Evolutionary conservation across 129 eudicot genomes (phyloP).

Genomic region (Lactuca saligna): DNA sequence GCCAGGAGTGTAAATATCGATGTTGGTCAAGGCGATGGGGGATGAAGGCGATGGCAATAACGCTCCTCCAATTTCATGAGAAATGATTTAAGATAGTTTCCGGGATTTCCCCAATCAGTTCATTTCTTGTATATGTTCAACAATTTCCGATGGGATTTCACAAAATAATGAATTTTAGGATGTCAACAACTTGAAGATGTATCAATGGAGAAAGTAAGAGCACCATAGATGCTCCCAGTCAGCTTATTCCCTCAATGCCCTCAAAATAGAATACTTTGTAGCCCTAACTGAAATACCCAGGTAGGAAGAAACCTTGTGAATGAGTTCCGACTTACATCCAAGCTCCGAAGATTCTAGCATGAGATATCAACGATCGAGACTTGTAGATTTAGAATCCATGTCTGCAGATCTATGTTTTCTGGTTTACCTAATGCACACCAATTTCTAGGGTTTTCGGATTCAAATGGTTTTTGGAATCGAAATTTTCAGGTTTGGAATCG

Average conservation of each 20-base stretch:
- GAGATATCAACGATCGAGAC: no score
- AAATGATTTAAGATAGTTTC: constrained; percentile 57
- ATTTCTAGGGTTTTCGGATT: no score
- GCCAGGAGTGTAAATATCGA: no score
- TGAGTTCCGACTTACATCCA: constrained; percentile 68
- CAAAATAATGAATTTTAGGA: constrained; percentile 63
- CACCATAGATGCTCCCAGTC: constrained; percentile 48
- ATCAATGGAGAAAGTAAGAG: constrained; percentile 45
- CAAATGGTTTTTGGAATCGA: no score
- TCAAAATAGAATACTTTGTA: constrained; percentile 53
- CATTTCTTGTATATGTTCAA: constrained; percentile 57
- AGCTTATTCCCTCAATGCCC: constrained; percentile 59
- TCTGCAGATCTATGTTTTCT: no score
- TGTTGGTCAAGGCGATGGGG: no score
- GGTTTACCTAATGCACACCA: no score
- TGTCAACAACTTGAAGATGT: constrained; percentile 56
- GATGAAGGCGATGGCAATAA: background rate
- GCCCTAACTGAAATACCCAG: constrained; percentile 69
- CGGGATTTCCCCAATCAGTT: constrained; percentile 56
- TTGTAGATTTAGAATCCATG: no score
- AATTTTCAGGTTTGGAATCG: no score
- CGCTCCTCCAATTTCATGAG: constrained; percentile 63
- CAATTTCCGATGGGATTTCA: constrained; percentile 55
- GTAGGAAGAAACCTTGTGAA: constrained; percentile 66
- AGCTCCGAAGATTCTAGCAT: constrained; percentile 49